Percentiles rank a stretch among this genome's conserved stretches.
Evolutionary conservation across 1,139 yeast species (phyloP).

Genomic region (Suhomyces taliae): DNA sequence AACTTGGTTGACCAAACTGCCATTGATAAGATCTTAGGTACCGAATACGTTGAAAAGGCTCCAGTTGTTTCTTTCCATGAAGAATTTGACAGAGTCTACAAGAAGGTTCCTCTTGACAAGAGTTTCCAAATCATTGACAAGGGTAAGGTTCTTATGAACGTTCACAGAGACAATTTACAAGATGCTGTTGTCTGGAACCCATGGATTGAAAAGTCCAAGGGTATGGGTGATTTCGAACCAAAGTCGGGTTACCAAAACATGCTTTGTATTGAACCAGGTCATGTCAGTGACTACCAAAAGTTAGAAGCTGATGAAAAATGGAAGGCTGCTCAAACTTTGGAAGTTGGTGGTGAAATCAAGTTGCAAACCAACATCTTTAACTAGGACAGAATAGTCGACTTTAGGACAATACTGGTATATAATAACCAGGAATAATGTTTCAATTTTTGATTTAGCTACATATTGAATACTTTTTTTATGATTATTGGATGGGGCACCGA

Average conservation of each 20-base stretch:
- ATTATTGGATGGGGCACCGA: too few relatives aligned
- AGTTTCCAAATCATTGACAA: constrained; percentile 62
- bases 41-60: constrained; percentile 65
- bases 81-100: constrained; percentile 85
- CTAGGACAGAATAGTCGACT: not conserved
- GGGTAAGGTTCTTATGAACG: constrained; percentile 68
- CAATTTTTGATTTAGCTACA: too few relatives aligned
- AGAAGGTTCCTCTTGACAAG: constrained; percentile 54
- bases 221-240: constrained; percentile 87
- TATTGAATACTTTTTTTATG: too few relatives aligned
- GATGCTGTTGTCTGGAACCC: constrained; percentile 99
- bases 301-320: constrained; percentile 71
- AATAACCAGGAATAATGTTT: too few relatives aligned
- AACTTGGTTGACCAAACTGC: constrained; percentile 73
- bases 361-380: constrained; percentile 44
- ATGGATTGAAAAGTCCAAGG: constrained; percentile 77
- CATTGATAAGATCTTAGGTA: constrained; percentile 69
- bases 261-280: constrained; percentile 95
- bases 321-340: constrained; percentile 46
- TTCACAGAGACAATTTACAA: constrained; percentile 66
- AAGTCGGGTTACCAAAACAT: constrained; percentile 77
- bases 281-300: constrained; percentile 65
- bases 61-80: constrained; percentile 72
- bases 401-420: too few relatives aligned
- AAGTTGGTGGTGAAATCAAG: constrained; percentile 45